Conservation (phyloP, 176 grass and related monocot genomes). For the Aegilops sharonensis region DNA sequence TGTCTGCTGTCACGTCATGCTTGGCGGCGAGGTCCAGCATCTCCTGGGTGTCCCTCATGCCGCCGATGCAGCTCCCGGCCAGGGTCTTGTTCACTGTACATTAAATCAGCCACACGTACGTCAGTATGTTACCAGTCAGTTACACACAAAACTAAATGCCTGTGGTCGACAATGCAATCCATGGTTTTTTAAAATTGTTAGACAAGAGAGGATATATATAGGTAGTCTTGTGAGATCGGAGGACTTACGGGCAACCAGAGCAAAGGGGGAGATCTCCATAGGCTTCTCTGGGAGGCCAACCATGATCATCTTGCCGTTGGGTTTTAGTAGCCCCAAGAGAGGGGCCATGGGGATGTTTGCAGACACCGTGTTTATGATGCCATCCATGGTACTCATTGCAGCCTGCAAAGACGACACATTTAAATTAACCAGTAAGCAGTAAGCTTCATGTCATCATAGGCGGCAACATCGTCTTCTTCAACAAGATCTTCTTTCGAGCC, state of each 20-base stretch:
- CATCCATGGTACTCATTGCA: slow-evolving; percentile 47
- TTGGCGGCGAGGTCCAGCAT: slow-evolving; percentile 60
- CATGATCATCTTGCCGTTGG: slow-evolving; percentile 64
- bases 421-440: neutral
- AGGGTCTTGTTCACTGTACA: slow-evolving; percentile 45
- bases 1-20: slow-evolving; percentile 55
- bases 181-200: neutral
- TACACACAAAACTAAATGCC: neutral
- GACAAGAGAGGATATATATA: neutral
- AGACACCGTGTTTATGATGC: slow-evolving; percentile 63
- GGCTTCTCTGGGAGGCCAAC: slow-evolving; percentile 50
- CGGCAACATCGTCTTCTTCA: too few species aligned
- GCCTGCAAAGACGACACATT: slow-evolving; percentile 9
- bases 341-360: slow-evolving; percentile 39
- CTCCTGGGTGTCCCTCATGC: slow-evolving; percentile 66
- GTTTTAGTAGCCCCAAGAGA: slow-evolving; percentile 43
- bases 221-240: neutral
- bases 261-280: slow-evolving; percentile 42
- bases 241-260: slow-evolving; percentile 30
- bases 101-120: neutral
- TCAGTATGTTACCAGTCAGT: neutral
- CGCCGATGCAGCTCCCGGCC: slow-evolving; percentile 60
- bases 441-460: too few species aligned
- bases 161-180: neutral
- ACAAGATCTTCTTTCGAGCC: too few species aligned